Percentiles rank a stretch among this genome's conserved stretches.
Evolutionary conservation across 2,329 filamentous ascomycete genomes (phyloP).

Genomic region (Paraconiothyrium brasiliense): DNA sequence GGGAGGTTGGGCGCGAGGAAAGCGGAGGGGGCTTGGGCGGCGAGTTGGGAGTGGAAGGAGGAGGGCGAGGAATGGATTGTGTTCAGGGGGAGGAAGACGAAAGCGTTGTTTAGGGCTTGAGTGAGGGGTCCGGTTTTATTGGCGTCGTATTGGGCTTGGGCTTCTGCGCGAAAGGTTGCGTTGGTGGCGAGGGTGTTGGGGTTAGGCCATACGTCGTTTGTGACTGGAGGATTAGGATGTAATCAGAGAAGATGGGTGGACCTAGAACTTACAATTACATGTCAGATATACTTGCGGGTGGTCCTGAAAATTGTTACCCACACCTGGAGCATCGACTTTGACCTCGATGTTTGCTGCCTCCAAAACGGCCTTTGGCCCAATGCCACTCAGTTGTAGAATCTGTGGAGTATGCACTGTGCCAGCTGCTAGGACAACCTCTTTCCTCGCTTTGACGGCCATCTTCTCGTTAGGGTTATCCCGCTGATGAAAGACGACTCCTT

Average conservation of each 20-base stretch:
- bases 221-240: constrained; percentile 1
- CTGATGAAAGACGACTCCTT: constrained; percentile 22
- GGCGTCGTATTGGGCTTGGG: constrained; percentile 37
- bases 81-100: constrained; percentile 32
- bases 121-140: constrained; percentile 41
- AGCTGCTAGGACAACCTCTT: constrained; percentile 69
- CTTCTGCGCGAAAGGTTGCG: constrained; percentile 35
- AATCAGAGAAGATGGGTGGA: background rate
- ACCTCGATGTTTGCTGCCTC: constrained; percentile 34
- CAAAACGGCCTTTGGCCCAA: constrained; percentile 38
- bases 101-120: constrained; percentile 34
- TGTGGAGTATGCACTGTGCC: constrained; percentile 64
- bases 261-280: constrained; percentile 29
- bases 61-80: constrained; percentile 25
- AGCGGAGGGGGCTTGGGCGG: background rate
- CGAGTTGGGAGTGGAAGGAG: constrained; percentile 21
- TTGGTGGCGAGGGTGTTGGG: constrained; percentile 32
- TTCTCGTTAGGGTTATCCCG: constrained; percentile 17
- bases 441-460: constrained; percentile 12
- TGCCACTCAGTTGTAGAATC: constrained; percentile 53
- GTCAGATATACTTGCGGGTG: constrained; percentile 35
- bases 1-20: constrained; percentile 9
- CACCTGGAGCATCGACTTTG: constrained; percentile 37
- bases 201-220: constrained; percentile 33
- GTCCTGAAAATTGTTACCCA: constrained; percentile 48